Evolutionary conservation across 306 rosid species (phyloP).

Genomic region (Glycine tomentella): DNA sequence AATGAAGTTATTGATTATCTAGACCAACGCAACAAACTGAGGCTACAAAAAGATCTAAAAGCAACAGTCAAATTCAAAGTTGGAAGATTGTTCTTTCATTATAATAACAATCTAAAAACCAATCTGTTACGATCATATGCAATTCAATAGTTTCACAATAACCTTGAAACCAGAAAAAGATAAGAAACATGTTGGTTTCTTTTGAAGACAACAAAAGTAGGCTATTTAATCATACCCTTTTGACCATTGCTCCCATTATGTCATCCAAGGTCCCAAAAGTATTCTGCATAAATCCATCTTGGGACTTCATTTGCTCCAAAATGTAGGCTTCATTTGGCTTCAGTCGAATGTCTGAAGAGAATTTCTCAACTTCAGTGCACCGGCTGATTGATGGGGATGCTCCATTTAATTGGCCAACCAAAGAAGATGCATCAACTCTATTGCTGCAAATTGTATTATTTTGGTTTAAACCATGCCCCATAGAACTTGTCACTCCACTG

Average conservation of each 20-base stretch:
- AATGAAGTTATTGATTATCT: too few species aligned
- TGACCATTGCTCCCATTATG: conserved; percentile 66
- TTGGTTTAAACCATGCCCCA: conserved; percentile 56
- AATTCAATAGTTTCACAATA: too few species aligned
- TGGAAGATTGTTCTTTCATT: too few species aligned
- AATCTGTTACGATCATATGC: too few species aligned
- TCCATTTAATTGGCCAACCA: conserved; percentile 52
- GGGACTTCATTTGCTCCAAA: conserved; percentile 57
- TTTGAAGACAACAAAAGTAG: too few species aligned
- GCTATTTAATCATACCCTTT: conserved; percentile 73
- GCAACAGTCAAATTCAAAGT: too few species aligned
- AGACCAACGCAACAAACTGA: too few species aligned
- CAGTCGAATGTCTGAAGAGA: conserved; percentile 42
- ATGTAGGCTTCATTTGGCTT: conserved; percentile 59
- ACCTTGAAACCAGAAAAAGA: too few species aligned
- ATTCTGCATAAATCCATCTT: conserved; percentile 57
- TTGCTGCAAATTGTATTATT: conserved; percentile 51
- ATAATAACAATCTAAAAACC: too few species aligned
- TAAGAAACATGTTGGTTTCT: too few species aligned
- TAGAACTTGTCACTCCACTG: conserved; percentile 29
- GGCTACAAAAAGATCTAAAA: too few species aligned
- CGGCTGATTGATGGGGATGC: conserved; percentile 46
- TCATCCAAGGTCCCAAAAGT: conserved; percentile 68
- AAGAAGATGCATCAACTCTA: conserved; percentile 44
- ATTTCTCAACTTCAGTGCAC: conserved; percentile 48